Evolutionary conservation across 1,284 basidiomycete species (phyloP), one percentile per base, ranked within the genome.

Genomic region (Fereydounia khargensis): DNA sequence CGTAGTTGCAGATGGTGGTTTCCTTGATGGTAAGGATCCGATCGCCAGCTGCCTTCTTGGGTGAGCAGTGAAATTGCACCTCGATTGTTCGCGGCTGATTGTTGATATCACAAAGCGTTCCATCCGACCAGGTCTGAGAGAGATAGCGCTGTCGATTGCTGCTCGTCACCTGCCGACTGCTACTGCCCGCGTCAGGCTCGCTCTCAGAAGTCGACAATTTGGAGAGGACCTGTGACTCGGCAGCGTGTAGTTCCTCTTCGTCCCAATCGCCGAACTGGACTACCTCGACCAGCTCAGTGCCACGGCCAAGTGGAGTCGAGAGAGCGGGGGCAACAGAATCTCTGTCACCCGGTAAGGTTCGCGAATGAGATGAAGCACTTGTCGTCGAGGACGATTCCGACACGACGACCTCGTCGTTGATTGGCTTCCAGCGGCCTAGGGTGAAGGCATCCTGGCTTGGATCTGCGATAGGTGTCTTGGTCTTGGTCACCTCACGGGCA

Each of bases 1-100:
- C 56, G 35, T 72, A 72, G 42, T 63, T 67, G 53, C 69, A 72
- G 20, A 60, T 70, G 11, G 68, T 72, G 16, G 65, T 67, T 48
- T 72, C 69, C 44, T 70, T 70, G 39, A 72, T 50, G 36, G 65
- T 49, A 27, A 59, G 45, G 35, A 72, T 72, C 5, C 65, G 46
- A 22, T 65, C 65, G 10, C 51, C 52, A 25, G 46, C 39, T 8
- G 47, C 45, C 28, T 55, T 47, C 34, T 46, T 34, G 34, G 47
- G 35, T 14, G 58, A 50, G 39, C 68, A 70, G 44, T 65, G 65
- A 30, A 50, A 70, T 41, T 67, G 67, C 6, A 71, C 65, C 46
- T 71, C 69, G 24, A 65, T 51, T 6, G 42, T 60, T 2, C 69
- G 40, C 9, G 52, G 61, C 37, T 71, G 60, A 31, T 61, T 48